Evolutionary conservation across 1,284 basidiomycete species (phyloP).

Genomic region (Xerocomus cyaneibrunnescens): DNA sequence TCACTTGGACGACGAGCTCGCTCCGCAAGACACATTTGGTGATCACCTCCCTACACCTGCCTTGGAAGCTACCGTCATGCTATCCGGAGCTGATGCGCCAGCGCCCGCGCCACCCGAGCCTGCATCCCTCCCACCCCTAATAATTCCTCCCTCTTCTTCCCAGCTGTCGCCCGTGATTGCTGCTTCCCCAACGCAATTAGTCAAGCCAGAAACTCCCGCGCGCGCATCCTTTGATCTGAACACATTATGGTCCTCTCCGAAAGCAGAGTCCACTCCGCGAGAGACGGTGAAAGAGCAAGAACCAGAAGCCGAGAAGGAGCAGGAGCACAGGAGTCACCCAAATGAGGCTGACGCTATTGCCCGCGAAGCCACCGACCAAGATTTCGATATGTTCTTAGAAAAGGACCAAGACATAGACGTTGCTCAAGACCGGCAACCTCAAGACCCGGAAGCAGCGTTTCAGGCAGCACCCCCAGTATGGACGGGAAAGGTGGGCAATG

Average conservation of each 20-base stretch:
- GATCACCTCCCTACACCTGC: constrained; percentile 19
- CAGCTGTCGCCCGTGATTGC: constrained; percentile 10
- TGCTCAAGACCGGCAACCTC: constrained; percentile 18
- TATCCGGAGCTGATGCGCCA: constrained; percentile 7
- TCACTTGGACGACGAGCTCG: constrained; percentile 70
- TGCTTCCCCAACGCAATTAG: constrained; percentile 26
- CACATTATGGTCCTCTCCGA: constrained; percentile 60
- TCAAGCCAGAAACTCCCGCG: constrained; percentile 43
- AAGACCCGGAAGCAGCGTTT: constrained; percentile 43
- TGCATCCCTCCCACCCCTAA: constrained; percentile 16
- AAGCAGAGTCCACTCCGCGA: constrained; percentile 31
- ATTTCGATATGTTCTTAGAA: constrained; percentile 81
- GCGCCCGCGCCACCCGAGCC: constrained; percentile 16
- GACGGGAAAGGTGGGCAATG: constrained; percentile 61
- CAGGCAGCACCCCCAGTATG: constrained; percentile 60
- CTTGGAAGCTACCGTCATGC: constrained; percentile 11
- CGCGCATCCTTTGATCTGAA: constrained; percentile 67
- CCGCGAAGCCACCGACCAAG: constrained; percentile 61
- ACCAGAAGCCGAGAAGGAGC: constrained; percentile 19
- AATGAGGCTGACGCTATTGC: constrained; percentile 45
- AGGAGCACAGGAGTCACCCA: constrained; percentile 35
- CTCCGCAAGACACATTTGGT: constrained; percentile 20
- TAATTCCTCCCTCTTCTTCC: constrained; percentile 8
- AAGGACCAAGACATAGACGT: constrained; percentile 45
- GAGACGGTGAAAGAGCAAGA: constrained; percentile 21